Base-by-base conservation (phyloP, 1,284 basidiomycete genomes). In the Fomitopsis betulina region DNA sequence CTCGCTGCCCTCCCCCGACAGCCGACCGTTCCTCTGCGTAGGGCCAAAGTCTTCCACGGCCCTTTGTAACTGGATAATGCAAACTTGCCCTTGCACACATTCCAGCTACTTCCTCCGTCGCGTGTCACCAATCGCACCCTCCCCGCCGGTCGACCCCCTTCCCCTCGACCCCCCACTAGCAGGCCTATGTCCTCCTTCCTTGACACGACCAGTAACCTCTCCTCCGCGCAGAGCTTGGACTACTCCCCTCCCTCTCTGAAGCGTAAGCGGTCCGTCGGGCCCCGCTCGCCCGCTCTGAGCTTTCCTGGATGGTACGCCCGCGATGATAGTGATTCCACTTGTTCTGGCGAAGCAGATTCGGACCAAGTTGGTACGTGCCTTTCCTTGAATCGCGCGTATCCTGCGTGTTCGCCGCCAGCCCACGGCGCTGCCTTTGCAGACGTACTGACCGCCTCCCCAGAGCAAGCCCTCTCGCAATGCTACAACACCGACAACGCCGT, bases 401-500 rank as follows among this genome's bases (percentile, higher is more conserved):
- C 43, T 54, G 59, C 65, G 58, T 70, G 63, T 27, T 15, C 27
- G 23, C 25, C 23, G 45, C 45, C 6, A 47, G 45, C 17, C 25
- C 3, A 47, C 42, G 45, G 45, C 9, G 13, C 23, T 9, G 42
- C 23, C 17, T 30, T 25, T 30, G 45, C 25, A 27, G 45, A 30
- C 23, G 10, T 30, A 5, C 25, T 47, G 27, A 47, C 45, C 12
- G 5, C 5, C 17, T 12, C 6, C n/a, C 27, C 45, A 79, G 78
- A 56, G 6, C 57, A 62, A 27, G 79, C 78, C 21, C 63, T 62
- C 56, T 13, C 38, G 15, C 30, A 68, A 49, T 79, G 79, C 62
- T 47, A 72, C 35, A 64, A 65, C 54, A 72, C 85, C n/a, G 82
- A 81, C 61, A 93, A 93, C 73, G 72, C 82, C 53, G 74, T 89